phyloP scores from a whole-genome alignment of 192 early-diverging fungal species.

The Backusella luteola region DNA sequence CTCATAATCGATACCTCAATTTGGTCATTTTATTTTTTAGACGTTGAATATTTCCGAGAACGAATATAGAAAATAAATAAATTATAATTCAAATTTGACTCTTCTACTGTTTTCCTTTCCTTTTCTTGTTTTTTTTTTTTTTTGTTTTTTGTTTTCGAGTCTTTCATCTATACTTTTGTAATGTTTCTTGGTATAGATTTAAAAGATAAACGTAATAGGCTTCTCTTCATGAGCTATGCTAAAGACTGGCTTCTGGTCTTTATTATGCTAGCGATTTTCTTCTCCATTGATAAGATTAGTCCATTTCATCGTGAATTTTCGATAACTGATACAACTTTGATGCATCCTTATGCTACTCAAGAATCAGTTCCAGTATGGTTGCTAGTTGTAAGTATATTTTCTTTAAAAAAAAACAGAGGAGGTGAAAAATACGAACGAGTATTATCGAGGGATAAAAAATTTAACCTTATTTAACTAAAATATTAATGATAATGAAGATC shows the following conservation, averaged over 20 bases:
- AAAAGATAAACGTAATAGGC: slow-evolving; percentile 5
- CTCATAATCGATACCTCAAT: not conserved
- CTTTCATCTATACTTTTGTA: not conserved
- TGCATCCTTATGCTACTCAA: slow-evolving; percentile 48
- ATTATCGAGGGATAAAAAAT: not conserved
- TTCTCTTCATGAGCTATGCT: slow-evolving; percentile 28
- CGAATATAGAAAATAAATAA: not conserved
- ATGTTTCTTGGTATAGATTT: not conserved
- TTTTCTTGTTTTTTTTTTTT: not conserved
- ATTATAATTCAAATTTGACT: not conserved
- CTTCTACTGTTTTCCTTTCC: not conserved
- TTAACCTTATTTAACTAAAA: not conserved
- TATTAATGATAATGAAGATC: slow-evolving; percentile 18
- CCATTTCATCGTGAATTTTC: slow-evolving; percentile 77
- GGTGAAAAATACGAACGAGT: not conserved
- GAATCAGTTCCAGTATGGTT: slow-evolving; percentile 49
- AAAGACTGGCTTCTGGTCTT: slow-evolving; percentile 50
- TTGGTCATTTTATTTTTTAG: not conserved
- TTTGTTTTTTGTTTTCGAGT: not conserved
- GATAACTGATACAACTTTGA: slow-evolving; percentile 64
- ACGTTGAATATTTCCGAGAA: not conserved
- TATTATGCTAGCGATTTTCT: slow-evolving; percentile 55
- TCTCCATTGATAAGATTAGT: slow-evolving; percentile 46
- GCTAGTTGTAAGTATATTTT: slow-evolving; percentile 15
- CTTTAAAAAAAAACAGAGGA: not conserved